Base-by-base conservation (phyloP, 2,329 filamentous ascomycete genomes). In the Phyllosticta paracitricarpa region DNA sequence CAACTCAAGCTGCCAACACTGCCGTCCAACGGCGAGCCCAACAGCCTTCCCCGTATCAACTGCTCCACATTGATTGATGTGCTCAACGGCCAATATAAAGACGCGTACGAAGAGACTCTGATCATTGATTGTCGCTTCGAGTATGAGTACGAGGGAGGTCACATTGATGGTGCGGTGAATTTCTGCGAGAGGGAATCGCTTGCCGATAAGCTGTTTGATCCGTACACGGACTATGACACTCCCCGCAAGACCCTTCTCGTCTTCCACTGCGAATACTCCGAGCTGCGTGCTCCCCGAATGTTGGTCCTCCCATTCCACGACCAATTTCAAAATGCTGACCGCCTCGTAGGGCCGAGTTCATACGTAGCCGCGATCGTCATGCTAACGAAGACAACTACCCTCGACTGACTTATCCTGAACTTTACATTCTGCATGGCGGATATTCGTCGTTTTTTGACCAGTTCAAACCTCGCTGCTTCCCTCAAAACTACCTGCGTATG, bases 261-360 rank as follows among this genome's bases (percentile, higher is more conserved):
- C 66, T 90, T 99, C 69, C 94, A 99, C 78, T 99, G 94, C 83
- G 94, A 99, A 77, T 99, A 97, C 77, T 97, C 94, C 35, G 93
- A 91, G 51, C 93, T 97, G 73, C 89, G 94, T 64, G 94, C 94
- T 54, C 94, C 94, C 55, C 87, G 96, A 65, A 97, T 97, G 89
- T 81, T 74, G 72, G 78, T 69, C 53, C 22, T 9, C 5, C 7
- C 24, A 26, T 26, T 30, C 30, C 8, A 9, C 9, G 7, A 24
- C 6, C 14, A 26, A 22, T 7, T 28, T 24, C 30, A 33, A 54
- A 22, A 30, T 35, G 59, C 68, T 73, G 63, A 74, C 59, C 57
- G 26, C 54, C 6, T 19, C 2, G 19, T 62, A 82, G 79, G 79
- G 94, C 94, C 57, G 91, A 94, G 69, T 91, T 91, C 74, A 85